A percentile compares a stretch with the other conserved stretches of the same genome.
Evolutionary conservation across 2,329 filamentous ascomycete species (phyloP).

Genomic region (Didymella lethalis): DNA sequence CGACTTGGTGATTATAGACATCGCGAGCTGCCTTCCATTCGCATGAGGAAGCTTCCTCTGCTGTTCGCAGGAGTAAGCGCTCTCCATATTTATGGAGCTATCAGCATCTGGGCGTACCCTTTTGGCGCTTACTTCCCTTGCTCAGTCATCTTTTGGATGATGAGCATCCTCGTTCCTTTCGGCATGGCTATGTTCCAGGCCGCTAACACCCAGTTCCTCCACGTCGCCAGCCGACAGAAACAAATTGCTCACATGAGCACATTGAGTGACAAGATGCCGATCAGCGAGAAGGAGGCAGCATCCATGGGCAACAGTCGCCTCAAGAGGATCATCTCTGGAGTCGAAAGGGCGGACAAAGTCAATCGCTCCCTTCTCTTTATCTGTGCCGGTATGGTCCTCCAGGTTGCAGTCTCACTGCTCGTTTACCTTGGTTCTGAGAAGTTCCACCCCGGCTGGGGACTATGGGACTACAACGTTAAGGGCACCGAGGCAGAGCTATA

Average conservation of each 20-base stretch:
- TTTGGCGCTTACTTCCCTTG: slow-evolving; percentile 38
- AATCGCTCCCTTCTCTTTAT: slow-evolving; percentile 40
- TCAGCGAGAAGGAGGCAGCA: slow-evolving; percentile 37
- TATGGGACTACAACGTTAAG: slow-evolving; percentile 40
- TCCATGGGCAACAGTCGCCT: slow-evolving; percentile 35
- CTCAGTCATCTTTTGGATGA: slow-evolving; percentile 43
- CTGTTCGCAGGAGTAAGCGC: slow-evolving; percentile 36
- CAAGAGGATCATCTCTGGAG: slow-evolving; percentile 33
- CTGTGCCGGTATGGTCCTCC: slow-evolving; percentile 36
- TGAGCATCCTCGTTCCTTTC: slow-evolving; percentile 44
- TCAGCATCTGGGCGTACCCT: slow-evolving; percentile 37
- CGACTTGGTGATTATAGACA: slow-evolving; percentile 13
- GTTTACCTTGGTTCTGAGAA: slow-evolving; percentile 45
- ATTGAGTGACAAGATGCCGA: slow-evolving; percentile 32
- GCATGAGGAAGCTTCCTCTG: slow-evolving; percentile 42
- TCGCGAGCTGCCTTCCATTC: slow-evolving; percentile 41
- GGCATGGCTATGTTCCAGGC: slow-evolving; percentile 46
- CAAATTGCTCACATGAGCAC: slow-evolving; percentile 39
- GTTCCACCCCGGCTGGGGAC: slow-evolving; percentile 44
- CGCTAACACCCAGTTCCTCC: slow-evolving; percentile 47
- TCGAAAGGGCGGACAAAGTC: slow-evolving; percentile 39
- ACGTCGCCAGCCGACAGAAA: slow-evolving; percentile 45
- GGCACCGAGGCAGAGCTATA: slow-evolving; percentile 37
- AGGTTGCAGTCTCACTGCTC: slow-evolving; percentile 42
- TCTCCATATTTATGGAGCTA: slow-evolving; percentile 40